These are phyloP conservation scores for Entelexis sorbosivorans DNA, from an alignment of 1,139 yeast species.

Conservation along the genomic window DNA sequence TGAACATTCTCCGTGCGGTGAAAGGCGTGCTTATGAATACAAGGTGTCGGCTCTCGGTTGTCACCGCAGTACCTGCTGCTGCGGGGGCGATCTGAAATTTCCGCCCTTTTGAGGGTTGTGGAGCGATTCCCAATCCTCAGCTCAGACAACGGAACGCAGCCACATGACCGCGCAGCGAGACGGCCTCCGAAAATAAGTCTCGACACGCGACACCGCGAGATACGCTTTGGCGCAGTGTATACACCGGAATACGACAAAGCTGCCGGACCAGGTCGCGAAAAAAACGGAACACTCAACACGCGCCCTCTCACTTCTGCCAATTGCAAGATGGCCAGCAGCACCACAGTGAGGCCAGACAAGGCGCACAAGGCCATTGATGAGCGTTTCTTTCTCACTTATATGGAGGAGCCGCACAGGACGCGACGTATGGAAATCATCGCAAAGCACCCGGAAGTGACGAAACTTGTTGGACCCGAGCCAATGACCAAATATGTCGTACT, in stretches of 20 bases:
- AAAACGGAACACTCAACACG: not conserved
- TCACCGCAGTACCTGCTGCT: slow-evolving; percentile 3
- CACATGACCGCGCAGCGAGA: not conserved
- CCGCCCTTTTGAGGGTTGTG: slow-evolving; percentile 5
- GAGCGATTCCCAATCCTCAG: not conserved
- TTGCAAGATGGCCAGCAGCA: not conserved
- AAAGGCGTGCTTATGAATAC: slow-evolving; percentile 5
- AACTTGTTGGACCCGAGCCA: slow-evolving; percentile 80
- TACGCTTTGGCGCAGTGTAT: not conserved
- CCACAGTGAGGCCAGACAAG: not conserved
- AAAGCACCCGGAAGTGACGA: slow-evolving; percentile 67
- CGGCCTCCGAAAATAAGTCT: not conserved
- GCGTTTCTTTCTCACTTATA: slow-evolving; percentile 68
- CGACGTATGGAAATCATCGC: slow-evolving; percentile 64
- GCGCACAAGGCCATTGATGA: slow-evolving; percentile 13
- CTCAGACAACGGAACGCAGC: not conserved
- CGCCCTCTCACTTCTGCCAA: not conserved
- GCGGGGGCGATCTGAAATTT: slow-evolving; percentile 7
- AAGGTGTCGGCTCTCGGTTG: not conserved
- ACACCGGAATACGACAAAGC: not conserved
- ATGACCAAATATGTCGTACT: slow-evolving; percentile 64
- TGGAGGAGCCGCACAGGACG: slow-evolving; percentile 66
- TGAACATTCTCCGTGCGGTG: slow-evolving; percentile 8
- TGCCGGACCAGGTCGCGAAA: not conserved
- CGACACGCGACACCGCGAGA: not conserved